Conservation (phyloP, 164 flowering plant genomes). For the Brasenia schreberi region DNA sequence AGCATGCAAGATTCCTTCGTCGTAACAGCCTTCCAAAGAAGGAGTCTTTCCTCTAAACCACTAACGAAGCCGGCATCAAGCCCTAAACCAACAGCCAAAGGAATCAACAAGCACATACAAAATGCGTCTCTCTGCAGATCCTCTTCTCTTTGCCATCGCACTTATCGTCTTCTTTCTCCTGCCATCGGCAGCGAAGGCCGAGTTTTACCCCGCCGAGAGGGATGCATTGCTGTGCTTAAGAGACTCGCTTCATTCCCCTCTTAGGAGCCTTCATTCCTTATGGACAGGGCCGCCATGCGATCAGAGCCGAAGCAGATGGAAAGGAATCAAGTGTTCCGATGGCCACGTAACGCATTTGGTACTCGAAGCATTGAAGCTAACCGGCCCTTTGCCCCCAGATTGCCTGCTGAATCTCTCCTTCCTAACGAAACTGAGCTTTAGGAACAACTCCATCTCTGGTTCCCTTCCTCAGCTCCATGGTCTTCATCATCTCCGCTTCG, state of each 20-base stretch:
- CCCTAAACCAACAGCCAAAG: too few relatives aligned
- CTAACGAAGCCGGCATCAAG: too few relatives aligned
- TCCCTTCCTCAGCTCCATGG: constrained; percentile 4
- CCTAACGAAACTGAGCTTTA: constrained; percentile 7
- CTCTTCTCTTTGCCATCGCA: too few relatives aligned
- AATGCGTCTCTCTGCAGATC: too few relatives aligned
- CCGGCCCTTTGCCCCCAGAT: constrained; percentile 6
- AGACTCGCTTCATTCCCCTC: constrained; percentile 6
- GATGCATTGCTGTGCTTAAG: constrained; percentile 8
- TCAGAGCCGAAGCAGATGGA: constrained; percentile 6
- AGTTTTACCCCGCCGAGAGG: constrained; percentile 6
- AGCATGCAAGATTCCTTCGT: too few relatives aligned
- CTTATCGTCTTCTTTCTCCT: too few relatives aligned
- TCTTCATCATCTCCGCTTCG: constrained; percentile 1
- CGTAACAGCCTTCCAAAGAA: too few relatives aligned
- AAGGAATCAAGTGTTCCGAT: constrained; percentile 7
- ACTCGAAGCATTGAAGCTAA: constrained; percentile 8
- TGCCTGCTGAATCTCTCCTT: constrained; percentile 2
- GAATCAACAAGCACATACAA: too few relatives aligned
- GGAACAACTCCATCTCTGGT: constrained; percentile 9
- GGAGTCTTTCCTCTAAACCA: too few relatives aligned
- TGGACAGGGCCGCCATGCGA: constrained; percentile 12
- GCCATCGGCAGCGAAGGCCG: background rate
- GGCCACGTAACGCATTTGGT: constrained; percentile 7
- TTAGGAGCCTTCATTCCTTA: constrained; percentile 6